These are phyloP conservation scores for Viola odorata DNA, from an alignment of 345 rosid genomes.

Conservation along the genomic window DNA sequence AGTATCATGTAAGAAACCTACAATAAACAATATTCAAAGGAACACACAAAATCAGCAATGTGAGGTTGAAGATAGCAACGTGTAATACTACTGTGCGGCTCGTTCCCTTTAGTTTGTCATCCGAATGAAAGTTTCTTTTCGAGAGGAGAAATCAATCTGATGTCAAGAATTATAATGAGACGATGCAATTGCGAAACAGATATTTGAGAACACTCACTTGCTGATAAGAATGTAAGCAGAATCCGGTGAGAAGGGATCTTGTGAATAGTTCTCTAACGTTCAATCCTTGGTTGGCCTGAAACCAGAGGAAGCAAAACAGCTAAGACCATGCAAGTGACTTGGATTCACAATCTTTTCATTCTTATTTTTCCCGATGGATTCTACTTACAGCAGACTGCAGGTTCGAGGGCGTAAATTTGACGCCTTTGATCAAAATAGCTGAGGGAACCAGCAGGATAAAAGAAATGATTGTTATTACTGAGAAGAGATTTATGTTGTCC, in stretches of 20 bases:
- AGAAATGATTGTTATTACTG: conserved; percentile 63
- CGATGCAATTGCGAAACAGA: not conserved
- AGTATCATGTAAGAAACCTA: conserved; percentile 80
- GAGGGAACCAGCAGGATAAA: conserved; percentile 60
- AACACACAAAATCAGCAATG: too few relatives aligned
- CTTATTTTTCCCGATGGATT: not conserved
- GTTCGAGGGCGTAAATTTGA: conserved; percentile 59
- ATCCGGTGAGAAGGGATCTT: conserved; percentile 58
- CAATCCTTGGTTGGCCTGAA: conserved; percentile 60
- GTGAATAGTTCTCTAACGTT: conserved; percentile 44
- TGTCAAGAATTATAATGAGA: too few relatives aligned
- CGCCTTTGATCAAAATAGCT: conserved; percentile 59
- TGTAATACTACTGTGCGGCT: too few relatives aligned
- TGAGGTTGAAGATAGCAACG: too few relatives aligned
- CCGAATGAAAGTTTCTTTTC: too few relatives aligned
- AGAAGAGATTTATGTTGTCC: conserved; percentile 89
- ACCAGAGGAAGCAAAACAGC: conserved; percentile 1
- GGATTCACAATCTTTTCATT: not conserved
- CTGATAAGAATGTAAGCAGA: conserved; percentile 76
- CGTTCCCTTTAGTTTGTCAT: too few relatives aligned
- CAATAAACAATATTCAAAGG: not conserved
- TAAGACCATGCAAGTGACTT: not conserved
- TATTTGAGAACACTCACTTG: conserved; percentile 38
- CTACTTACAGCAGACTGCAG: conserved; percentile 60
- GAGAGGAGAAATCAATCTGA: too few relatives aligned